phyloP scores from a whole-genome alignment of 495 filamentous ascomycete genomes.

The Chlorociboria aeruginascens region DNA sequence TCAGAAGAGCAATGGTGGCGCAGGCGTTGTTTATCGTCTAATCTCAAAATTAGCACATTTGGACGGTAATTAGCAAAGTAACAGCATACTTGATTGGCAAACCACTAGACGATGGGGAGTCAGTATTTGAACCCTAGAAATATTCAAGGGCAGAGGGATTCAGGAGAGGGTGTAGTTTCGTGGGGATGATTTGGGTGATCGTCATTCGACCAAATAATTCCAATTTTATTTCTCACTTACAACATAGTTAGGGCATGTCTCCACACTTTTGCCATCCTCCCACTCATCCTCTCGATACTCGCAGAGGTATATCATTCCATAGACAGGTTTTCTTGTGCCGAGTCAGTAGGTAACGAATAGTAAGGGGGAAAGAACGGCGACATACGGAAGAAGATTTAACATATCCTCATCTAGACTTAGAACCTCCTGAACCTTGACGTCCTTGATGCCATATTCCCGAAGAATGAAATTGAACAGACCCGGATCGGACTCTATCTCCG shows the following conservation, averaged over 20 bases:
- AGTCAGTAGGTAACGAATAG: not conserved
- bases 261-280: conserved; percentile 34
- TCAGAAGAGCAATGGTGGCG: conserved; percentile 77
- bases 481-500: conserved; percentile 89
- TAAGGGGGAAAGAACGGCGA: not conserved
- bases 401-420: conserved; percentile 57
- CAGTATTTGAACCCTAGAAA: no score
- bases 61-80: not conserved
- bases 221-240: no score
- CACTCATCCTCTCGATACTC: conserved; percentile 48
- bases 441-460: conserved; percentile 58
- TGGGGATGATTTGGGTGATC: no score
- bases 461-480: conserved; percentile 79
- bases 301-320: conserved; percentile 77
- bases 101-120: conserved; percentile 46
- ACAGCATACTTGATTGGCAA: conserved; percentile 69
- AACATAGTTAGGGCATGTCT: conserved; percentile 51
- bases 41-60: not conserved
- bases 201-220: no score
- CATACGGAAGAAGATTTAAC: conserved; percentile 53
- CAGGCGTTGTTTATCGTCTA: conserved; percentile 74
- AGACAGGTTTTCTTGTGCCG: conserved; percentile 48
- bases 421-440: conserved; percentile 69
- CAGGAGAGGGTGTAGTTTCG: no score
- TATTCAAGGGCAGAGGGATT: no score